Evolutionary conservation across 495 filamentous ascomycete genomes (phyloP).

Genomic region (Penicillium salamii): DNA sequence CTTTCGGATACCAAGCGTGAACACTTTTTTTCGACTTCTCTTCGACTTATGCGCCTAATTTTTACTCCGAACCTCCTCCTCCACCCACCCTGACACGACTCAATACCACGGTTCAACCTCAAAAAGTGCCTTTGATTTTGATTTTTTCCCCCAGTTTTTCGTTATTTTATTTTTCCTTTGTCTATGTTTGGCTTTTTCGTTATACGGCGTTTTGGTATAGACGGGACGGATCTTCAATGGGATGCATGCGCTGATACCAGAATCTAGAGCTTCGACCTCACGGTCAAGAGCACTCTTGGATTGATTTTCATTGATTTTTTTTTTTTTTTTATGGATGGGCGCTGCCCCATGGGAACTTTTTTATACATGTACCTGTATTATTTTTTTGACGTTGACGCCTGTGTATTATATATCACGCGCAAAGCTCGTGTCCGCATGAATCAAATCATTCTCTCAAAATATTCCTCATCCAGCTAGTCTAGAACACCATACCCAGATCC

Average conservation of each 20-base stretch:
- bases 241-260: slow-evolving; percentile 50
- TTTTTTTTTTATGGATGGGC: slow-evolving; percentile 18
- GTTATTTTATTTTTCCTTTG: slow-evolving; percentile 16
- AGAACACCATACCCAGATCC: slow-evolving; percentile 6
- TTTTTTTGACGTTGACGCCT: slow-evolving; percentile 13
- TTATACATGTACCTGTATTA: slow-evolving; percentile 13
- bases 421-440: slow-evolving; percentile 8
- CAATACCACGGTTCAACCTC: slow-evolving; percentile 28
- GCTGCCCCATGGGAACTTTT: slow-evolving; percentile 9
- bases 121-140: slow-evolving; percentile 31
- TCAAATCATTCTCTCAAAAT: slow-evolving; percentile 4
- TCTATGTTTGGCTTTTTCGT: slow-evolving; percentile 12
- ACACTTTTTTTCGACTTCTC: slow-evolving; percentile 9
- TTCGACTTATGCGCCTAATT: slow-evolving; percentile 11
- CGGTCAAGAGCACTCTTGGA: slow-evolving; percentile 35
- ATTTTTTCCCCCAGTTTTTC: too few relatives aligned
- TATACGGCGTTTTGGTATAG: slow-evolving; percentile 43
- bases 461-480: slow-evolving; percentile 8
- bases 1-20: slow-evolving; percentile 28
- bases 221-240: slow-evolving; percentile 38
- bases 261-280: slow-evolving; percentile 44
- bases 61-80: slow-evolving; percentile 9
- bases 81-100: slow-evolving; percentile 27
- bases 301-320: slow-evolving; percentile 26
- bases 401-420: slow-evolving; percentile 21